These are phyloP conservation scores for Talaromyces funiculosus DNA, from an alignment of 2,329 filamentous ascomycete species.

Conservation along the genomic window DNA sequence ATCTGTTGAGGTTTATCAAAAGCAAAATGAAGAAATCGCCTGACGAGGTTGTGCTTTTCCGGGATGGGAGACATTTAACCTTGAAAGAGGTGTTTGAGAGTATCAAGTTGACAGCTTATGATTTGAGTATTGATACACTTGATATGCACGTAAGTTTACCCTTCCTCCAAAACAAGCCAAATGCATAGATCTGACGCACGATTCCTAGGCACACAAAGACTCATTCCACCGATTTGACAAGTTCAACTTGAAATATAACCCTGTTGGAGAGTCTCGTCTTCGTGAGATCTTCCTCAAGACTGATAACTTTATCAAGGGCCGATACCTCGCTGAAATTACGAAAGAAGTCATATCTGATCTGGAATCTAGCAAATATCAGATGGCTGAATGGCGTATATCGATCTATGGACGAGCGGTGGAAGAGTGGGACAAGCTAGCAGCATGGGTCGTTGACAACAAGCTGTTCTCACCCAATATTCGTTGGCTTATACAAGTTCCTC, in stretches of 20 bases:
- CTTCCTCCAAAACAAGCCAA: not conserved
- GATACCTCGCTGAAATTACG: conserved; percentile 94
- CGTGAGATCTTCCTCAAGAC: conserved; percentile 99
- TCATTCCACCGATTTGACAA: conserved; percentile 99
- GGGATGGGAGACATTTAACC: conserved; percentile 88
- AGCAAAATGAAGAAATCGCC: conserved; percentile 99
- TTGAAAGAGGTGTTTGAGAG: conserved; percentile 91
- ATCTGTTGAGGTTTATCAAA: conserved; percentile 96
- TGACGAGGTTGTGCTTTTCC: conserved; percentile 85
- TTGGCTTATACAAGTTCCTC: conserved; percentile 93
- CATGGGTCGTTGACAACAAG: conserved; percentile 97
- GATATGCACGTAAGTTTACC: conserved; percentile 81
- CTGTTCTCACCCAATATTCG: conserved; percentile 95
- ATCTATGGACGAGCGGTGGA: conserved; percentile 88
- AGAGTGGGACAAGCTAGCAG: conserved; percentile 96
- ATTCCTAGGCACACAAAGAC: conserved; percentile 75
- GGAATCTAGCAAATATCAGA: conserved; percentile 98
- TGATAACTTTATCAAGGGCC: conserved; percentile 93
- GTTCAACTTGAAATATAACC: conserved; percentile 99
- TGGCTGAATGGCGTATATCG: conserved; percentile 98
- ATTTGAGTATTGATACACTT: conserved; percentile 93
- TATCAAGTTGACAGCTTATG: conserved; percentile 95
- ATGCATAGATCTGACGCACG: not conserved
- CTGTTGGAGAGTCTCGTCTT: conserved; percentile 87
- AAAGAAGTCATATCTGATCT: conserved; percentile 96